These are phyloP conservation scores for Malassezia sp. DNA, from an alignment of 1,284 basidiomycete species.

Conservation along the genomic window DNA sequence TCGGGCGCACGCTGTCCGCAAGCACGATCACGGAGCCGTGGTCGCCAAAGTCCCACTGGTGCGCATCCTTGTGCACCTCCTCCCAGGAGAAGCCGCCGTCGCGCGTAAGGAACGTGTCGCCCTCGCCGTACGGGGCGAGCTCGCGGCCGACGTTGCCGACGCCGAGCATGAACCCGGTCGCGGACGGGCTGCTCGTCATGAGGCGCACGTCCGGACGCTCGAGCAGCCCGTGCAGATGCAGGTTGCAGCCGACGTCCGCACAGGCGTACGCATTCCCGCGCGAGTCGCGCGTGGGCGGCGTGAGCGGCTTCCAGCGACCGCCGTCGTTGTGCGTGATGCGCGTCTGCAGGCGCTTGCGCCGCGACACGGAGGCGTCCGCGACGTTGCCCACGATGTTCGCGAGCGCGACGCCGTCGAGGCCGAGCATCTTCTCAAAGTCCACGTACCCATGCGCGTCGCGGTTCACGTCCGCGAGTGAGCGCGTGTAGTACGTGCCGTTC, in stretches of 20 bases:
- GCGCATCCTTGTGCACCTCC: constrained; percentile 94
- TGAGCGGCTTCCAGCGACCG: constrained; percentile 74
- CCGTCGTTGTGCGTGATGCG: constrained; percentile 95
- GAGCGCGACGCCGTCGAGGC: constrained; percentile 85
- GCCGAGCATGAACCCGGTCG: constrained; percentile 84
- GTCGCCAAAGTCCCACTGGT: constrained; percentile 96
- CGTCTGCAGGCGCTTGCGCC: constrained; percentile 67
- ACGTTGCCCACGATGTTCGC: constrained; percentile 81
- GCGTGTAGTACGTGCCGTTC: constrained; percentile 88
- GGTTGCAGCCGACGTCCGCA: constrained; percentile 60
- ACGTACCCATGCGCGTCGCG: constrained; percentile 75
- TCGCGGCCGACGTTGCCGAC: constrained; percentile 90
- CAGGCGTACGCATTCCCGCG: constrained; percentile 66
- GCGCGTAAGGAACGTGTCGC: constrained; percentile 88
- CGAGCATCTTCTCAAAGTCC: constrained; percentile 97
- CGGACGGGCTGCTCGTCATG: constrained; percentile 81
- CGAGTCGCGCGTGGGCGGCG: constrained; percentile 66
- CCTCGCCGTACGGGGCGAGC: constrained; percentile 69
- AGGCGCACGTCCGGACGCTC: constrained; percentile 78
- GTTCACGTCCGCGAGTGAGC: constrained; percentile 78
- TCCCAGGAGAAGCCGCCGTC: constrained; percentile 97
- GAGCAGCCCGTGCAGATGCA: constrained; percentile 92
- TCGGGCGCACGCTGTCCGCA: constrained; percentile 86
- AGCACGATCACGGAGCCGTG: constrained; percentile 85
- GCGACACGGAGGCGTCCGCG: constrained; percentile 60